Percentiles rank a stretch among this genome's conserved stretches.
Conservation (phyloP, 495 filamentous ascomycete genomes). For the Aspergillus hancockii region DNA sequence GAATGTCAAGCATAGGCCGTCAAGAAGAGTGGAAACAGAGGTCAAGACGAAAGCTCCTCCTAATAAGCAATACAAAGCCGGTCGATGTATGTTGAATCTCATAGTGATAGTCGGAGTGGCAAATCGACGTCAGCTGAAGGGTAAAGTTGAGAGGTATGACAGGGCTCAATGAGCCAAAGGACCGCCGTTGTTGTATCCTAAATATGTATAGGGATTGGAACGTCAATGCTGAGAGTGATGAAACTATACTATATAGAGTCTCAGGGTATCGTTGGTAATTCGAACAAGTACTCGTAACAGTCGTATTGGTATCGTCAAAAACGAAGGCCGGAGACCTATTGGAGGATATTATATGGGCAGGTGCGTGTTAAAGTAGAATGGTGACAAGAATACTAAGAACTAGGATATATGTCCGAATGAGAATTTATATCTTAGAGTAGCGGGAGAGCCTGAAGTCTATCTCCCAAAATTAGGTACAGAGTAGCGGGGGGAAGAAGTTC, state of each 20-base stretch:
- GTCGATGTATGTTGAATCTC: conserved; percentile 20
- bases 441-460: conserved; percentile 19
- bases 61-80: conserved; percentile 25
- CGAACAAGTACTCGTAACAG: neutral
- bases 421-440: conserved; percentile 6
- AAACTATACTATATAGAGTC: neutral
- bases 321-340: neutral
- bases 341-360: neutral
- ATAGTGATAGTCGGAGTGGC: neutral
- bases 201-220: neutral
- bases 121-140: neutral
- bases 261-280: conserved; percentile 3
- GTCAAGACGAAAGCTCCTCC: conserved; percentile 30
- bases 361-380: neutral
- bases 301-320: neutral
- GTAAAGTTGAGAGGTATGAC: neutral
- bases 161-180: neutral
- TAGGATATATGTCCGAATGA: conserved; percentile 7
- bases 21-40: conserved; percentile 33
- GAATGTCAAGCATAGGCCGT: conserved; percentile 34
- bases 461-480: conserved; percentile 16
- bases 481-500: conserved; percentile 11
- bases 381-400: neutral
- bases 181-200: neutral
- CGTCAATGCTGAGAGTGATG: neutral